A percentile compares a stretch with the other conserved stretches of the same genome.
These are phyloP conservation scores for Trichoderma polysporum DNA, from an alignment of 2,329 filamentous ascomycete genomes.

Conservation along the genomic window DNA sequence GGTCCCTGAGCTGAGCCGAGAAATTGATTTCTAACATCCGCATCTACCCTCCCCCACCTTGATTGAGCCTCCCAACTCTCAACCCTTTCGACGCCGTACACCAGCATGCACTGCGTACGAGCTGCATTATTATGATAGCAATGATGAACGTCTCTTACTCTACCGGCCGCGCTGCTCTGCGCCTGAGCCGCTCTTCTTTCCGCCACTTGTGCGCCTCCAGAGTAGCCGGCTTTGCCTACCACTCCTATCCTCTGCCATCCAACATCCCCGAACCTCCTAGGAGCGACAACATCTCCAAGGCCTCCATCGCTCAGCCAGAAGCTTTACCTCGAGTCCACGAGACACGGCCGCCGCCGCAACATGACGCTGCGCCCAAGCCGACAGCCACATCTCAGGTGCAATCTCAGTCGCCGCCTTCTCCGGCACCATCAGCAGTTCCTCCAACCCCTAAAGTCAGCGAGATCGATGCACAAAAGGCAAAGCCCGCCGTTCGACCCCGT, in stretches of 20 bases:
- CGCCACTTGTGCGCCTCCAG: conserved; percentile 45
- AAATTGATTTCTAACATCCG: conserved; percentile 17
- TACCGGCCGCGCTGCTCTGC: conserved; percentile 42
- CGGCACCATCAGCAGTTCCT: conserved; percentile 21
- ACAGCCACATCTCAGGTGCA: conserved; percentile 21
- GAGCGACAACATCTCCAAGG: conserved; percentile 46
- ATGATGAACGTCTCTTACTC: conserved; percentile 46
- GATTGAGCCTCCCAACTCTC: neutral
- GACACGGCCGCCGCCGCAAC: conserved; percentile 45
- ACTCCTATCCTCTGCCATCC: conserved; percentile 52
- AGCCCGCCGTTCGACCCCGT: conserved; percentile 42
- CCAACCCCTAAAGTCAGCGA: conserved; percentile 48
- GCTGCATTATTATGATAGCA: conserved; percentile 28
- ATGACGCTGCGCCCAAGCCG: conserved; percentile 26
- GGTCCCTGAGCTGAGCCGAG: conserved; percentile 17
- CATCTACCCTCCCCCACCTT: conserved; percentile 14
- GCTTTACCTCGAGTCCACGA: conserved; percentile 52
- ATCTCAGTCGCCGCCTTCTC: conserved; percentile 21
- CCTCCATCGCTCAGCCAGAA: conserved; percentile 47
- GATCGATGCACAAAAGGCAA: conserved; percentile 65
- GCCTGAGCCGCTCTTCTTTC: conserved; percentile 40
- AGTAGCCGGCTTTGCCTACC: conserved; percentile 43
- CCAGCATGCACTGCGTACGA: conserved; percentile 11
- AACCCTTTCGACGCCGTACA: neutral
- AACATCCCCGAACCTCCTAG: conserved; percentile 41